Percentiles rank a stretch among this genome's conserved stretches.
Conservation (phyloP, 176 grass and related monocot genomes). For the Musa beccarii region DNA sequence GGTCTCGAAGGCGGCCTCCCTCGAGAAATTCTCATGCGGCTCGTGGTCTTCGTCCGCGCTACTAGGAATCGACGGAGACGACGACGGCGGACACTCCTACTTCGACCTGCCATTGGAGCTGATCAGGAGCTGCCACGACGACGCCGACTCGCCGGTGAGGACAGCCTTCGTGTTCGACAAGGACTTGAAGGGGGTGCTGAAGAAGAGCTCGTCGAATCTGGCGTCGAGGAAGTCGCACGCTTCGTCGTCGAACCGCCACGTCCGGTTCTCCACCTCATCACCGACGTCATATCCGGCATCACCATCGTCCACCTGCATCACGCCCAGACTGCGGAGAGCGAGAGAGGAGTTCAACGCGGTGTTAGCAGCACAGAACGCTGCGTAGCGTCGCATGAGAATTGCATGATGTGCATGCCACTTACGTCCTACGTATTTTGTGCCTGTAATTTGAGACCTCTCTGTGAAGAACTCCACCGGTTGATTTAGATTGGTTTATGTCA, state of each 20-base stretch:
- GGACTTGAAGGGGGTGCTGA: slow-evolving; percentile 43
- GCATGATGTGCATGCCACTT: neutral
- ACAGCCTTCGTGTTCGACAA: slow-evolving; percentile 67
- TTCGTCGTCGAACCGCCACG: slow-evolving; percentile 50
- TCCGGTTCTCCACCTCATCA: slow-evolving; percentile 55
- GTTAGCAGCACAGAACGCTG: slow-evolving; percentile 54
- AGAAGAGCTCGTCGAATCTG: slow-evolving; percentile 50
- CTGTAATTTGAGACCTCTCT: no score
- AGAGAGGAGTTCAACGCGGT: slow-evolving; percentile 79
- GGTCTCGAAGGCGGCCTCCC: slow-evolving; percentile 33
- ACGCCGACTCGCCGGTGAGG: slow-evolving; percentile 49
- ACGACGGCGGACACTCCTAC: neutral
- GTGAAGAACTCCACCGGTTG: no score
- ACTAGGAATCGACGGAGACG: neutral
- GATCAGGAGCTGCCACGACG: slow-evolving; percentile 32
- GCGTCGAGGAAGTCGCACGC: slow-evolving; percentile 32
- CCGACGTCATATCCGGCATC: slow-evolving; percentile 51
- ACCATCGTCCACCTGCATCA: slow-evolving; percentile 41
- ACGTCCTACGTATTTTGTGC: no score
- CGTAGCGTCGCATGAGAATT: neutral
- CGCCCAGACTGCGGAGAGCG: slow-evolving; percentile 43
- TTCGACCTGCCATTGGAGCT: slow-evolving; percentile 33
- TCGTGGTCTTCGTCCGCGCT: slow-evolving; percentile 36
- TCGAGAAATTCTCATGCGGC: slow-evolving; percentile 60
- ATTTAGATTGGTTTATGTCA: no score